Conservation (phyloP, 2,329 filamentous ascomycete species). For the Dendryphion nanum region DNA sequence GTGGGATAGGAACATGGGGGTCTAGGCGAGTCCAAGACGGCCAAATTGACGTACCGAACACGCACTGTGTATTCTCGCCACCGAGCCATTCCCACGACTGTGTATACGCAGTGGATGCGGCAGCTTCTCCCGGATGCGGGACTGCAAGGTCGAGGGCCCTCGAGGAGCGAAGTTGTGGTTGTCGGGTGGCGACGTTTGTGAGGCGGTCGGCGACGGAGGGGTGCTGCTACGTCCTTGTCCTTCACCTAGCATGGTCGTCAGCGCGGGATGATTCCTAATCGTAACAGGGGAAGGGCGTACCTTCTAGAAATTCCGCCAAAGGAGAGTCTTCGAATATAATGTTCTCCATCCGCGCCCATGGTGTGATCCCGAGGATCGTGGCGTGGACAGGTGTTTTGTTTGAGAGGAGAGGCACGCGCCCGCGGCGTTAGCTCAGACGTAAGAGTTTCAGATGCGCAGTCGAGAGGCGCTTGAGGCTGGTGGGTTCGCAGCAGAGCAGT, state of each 20-base stretch:
- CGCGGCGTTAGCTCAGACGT: too few relatives aligned
- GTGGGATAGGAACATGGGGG: neutral
- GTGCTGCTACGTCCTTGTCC: conserved; percentile 26
- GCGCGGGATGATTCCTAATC: conserved; percentile 10
- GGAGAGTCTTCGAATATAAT: conserved; percentile 84
- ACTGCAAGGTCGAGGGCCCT: conserved; percentile 49
- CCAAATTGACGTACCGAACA: conserved; percentile 42
- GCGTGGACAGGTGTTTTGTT: too few relatives aligned
- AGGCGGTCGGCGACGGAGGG: conserved; percentile 20
- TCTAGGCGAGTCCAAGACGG: neutral
- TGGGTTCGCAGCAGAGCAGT: too few relatives aligned
- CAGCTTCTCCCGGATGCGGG: conserved; percentile 49
- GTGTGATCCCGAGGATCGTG: conserved; percentile 14
- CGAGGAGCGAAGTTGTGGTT: conserved; percentile 49
- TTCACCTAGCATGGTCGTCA: conserved; percentile 31
- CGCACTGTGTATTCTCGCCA: conserved; percentile 38
- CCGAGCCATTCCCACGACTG: conserved; percentile 34
- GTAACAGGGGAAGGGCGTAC: conserved; percentile 48
- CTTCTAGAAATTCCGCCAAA: conserved; percentile 85
- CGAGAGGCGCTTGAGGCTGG: too few relatives aligned
- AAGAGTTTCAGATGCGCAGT: too few relatives aligned
- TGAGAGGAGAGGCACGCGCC: too few relatives aligned
- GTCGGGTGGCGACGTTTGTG: conserved; percentile 13
- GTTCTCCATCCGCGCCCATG: conserved; percentile 68
- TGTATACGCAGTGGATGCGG: conserved; percentile 46